Evolutionary conservation across 495 filamentous ascomycete genomes (phyloP), one percentile per base, ranked within the genome.

Genomic region (Lasiosphaeria hispida): DNA sequence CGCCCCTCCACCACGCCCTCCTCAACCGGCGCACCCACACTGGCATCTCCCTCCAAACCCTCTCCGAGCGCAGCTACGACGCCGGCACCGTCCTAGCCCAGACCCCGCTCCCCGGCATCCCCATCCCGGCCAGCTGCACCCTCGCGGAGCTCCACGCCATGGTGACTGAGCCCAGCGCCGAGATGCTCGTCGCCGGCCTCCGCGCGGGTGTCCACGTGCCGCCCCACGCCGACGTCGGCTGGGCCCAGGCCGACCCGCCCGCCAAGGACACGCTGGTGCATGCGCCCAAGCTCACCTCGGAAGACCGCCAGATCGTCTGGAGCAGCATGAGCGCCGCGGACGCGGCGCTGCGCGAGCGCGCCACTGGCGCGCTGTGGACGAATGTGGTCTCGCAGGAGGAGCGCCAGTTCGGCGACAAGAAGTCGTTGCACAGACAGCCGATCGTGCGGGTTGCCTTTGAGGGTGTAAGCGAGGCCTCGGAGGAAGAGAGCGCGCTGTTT

Each of bases 11-110:
- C 53, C 87, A 92, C 71, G 84, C 88, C 44, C 77, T 96, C 48
- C 79, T 96, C 17, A 66, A 80, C 41, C 69, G 73, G 13, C 73
- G 75, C 51, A 67, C 65, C 6, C 68, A 65, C 42, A 88, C 88
- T 0, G 92, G 92, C 13, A 78, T 96, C 13, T 88, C 87, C 0
- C 75, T 98, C 33, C 94, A 97, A 69, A 96, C 91, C 7, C 77
- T 98, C 38, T 85, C 96, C 66, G 77, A 80, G 0, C 72, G 77
- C 10, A 66, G 73, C 53, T 96, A 97, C 65, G 94, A 98, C 72
- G 80, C 83, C 41, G 94, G 94, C 13, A 65, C 67, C 13, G 82
- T 96, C 14, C 76, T 98, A 11, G 73, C 81, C 7, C 92, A 92
- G 71, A 70, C 76, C 1, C 55, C 68, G 0, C 48, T 43, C 0